Conservation (phyloP, 805 yeast species). For the Metschnikowia continentalis region DNA sequence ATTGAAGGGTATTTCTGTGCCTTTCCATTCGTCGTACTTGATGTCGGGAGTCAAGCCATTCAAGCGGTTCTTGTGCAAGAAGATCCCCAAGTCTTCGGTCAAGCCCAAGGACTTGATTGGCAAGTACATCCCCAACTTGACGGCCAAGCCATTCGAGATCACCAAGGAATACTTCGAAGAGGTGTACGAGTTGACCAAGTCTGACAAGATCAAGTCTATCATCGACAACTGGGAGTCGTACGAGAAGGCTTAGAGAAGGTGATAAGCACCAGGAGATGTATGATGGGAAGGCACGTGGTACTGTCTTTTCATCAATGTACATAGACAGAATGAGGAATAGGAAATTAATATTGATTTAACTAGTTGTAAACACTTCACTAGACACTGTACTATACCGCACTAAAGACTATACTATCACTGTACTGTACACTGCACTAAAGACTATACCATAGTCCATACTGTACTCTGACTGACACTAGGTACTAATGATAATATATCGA, state of each 20-base stretch:
- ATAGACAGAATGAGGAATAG: neutral
- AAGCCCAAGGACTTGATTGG: constrained; percentile 91
- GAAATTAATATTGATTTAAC: neutral
- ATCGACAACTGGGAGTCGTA: constrained; percentile 94
- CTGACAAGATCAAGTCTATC: constrained; percentile 84
- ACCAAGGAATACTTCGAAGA: constrained; percentile 97
- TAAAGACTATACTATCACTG: too few species aligned
- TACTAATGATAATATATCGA: too few species aligned
- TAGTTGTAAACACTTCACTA: too few species aligned
- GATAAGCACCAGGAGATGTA: neutral
- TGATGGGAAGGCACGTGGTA: constrained; percentile 17
- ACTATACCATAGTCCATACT: too few species aligned
- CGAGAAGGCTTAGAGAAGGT: constrained; percentile 41
- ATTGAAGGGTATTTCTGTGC: constrained; percentile 97
- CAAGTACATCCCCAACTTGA: constrained; percentile 97
- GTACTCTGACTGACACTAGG: too few species aligned
- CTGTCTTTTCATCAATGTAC: constrained; percentile 7
- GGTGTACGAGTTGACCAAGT: constrained; percentile 86
- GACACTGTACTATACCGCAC: too few species aligned
- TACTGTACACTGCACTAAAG: too few species aligned
- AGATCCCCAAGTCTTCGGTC: constrained; percentile 90
- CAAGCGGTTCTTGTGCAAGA: constrained; percentile 95
- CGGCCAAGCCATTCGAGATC: constrained; percentile 94
- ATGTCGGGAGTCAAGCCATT: constrained; percentile 98
- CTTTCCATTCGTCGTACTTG: constrained; percentile 98